phyloP scores from a whole-genome alignment of 257 asterid species.

The Nicotiana sylvestris region DNA sequence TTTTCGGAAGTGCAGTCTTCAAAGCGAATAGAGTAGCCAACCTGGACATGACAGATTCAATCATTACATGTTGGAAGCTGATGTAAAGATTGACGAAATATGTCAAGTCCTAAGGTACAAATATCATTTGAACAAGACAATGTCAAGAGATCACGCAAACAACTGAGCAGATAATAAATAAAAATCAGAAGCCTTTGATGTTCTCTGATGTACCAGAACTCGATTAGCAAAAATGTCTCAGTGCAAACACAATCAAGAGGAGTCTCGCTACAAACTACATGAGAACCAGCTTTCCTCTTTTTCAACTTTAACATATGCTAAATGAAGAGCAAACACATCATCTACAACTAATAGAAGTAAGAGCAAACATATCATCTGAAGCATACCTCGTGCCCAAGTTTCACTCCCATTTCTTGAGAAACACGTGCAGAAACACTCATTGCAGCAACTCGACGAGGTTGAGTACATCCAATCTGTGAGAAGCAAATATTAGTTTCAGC shows the following conservation, averaged over 20 bases:
- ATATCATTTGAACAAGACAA: not conserved
- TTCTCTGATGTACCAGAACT: no score
- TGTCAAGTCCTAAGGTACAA: not conserved
- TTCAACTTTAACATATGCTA: not conserved
- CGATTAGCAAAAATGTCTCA: no score
- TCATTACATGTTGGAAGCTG: not conserved
- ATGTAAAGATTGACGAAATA: not conserved
- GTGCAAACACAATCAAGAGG: no score
- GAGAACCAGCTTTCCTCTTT: no score
- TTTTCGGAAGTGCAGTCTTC: conserved; percentile 93
- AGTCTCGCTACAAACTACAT: no score
- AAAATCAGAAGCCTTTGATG: no score
- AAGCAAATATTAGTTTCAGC: conserved; percentile 8
- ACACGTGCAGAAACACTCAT: conserved; percentile 99
- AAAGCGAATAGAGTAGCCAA: conserved; percentile 93
- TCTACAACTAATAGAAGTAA: not conserved
- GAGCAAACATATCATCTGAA: conserved; percentile 2
- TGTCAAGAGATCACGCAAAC: no score
- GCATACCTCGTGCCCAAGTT: conserved; percentile 95
- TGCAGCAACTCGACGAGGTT: conserved; percentile 97
- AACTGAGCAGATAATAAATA: no score
- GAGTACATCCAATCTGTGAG: conserved; percentile 86
- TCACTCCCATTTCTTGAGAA: conserved; percentile 98
- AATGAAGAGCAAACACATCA: not conserved
- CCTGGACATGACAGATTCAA: conserved; percentile 28